Conservation (phyloP, 352 stramenopile species). For the Pythium plurisporium region DNA sequence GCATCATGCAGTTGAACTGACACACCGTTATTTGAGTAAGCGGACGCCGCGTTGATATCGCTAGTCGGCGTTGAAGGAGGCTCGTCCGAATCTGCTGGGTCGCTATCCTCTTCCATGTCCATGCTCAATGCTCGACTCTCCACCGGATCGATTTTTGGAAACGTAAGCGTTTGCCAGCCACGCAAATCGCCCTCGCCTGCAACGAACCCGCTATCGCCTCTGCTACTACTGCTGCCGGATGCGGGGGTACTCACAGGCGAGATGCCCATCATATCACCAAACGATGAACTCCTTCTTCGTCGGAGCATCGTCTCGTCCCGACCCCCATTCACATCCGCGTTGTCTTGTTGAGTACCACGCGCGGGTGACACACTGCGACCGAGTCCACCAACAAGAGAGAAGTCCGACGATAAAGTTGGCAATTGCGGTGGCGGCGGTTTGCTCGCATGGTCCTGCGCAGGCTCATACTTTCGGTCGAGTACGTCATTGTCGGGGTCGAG, state of each 20-base stretch:
- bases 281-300: slow-evolving; percentile 8
- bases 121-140: slow-evolving; percentile 29
- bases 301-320: slow-evolving; percentile 6
- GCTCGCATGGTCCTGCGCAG: slow-evolving; percentile 38
- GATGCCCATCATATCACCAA: slow-evolving; percentile 10
- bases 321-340: too few relatives aligned
- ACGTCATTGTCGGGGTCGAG: slow-evolving; percentile 12
- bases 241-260: slow-evolving; percentile 7
- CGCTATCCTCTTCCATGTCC: slow-evolving; percentile 7
- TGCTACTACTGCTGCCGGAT: slow-evolving; percentile 4
- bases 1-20: background rate
- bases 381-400: slow-evolving; percentile 18
- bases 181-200: slow-evolving; percentile 7
- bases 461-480: slow-evolving; percentile 44
- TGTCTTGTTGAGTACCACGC: background rate
- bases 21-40: background rate
- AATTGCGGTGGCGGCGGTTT: slow-evolving; percentile 49
- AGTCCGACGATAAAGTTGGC: slow-evolving; percentile 34
- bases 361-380: background rate
- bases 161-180: slow-evolving; percentile 16
- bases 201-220: background rate
- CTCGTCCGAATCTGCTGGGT: slow-evolving; percentile 7
- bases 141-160: slow-evolving; percentile 34
- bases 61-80: background rate
- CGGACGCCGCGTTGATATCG: background rate